phyloP scores from a whole-genome alignment of 75 land plant genomes.

The Selaginella moellendorffii region DNA sequence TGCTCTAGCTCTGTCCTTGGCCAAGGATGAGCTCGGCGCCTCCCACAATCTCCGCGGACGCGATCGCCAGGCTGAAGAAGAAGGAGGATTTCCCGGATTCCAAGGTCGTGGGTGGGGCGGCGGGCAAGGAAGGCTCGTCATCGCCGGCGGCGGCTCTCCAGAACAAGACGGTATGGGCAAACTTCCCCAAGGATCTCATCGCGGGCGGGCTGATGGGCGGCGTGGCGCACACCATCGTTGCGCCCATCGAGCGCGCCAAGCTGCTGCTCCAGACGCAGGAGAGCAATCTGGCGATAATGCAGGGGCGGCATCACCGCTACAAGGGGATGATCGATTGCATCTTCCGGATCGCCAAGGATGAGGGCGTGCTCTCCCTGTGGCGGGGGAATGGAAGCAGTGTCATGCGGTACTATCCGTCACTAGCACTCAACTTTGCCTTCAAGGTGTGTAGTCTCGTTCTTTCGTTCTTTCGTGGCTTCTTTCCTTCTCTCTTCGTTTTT shows the following conservation, averaged over 20 bases:
- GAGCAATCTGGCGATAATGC: slow-evolving; percentile 59
- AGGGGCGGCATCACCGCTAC: slow-evolving; percentile 44
- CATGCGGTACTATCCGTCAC: slow-evolving; percentile 80
- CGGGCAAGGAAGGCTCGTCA: background rate
- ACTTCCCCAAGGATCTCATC: slow-evolving; percentile 57
- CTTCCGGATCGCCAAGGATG: slow-evolving; percentile 58
- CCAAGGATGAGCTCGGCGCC: background rate
- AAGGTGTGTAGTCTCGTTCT: slow-evolving; percentile 36
- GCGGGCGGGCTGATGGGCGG: slow-evolving; percentile 94
- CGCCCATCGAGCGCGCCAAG: slow-evolving; percentile 90
- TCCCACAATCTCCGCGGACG: background rate
- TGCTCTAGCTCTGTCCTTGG: too few relatives aligned
- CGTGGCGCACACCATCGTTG: slow-evolving; percentile 91
- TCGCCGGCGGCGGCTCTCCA: background rate
- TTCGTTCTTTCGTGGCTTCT: background rate
- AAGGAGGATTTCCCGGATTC: background rate
- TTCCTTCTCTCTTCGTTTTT: background rate
- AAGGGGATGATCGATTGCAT: slow-evolving; percentile 84
- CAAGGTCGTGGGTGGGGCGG: background rate
- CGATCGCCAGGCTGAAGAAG: background rate
- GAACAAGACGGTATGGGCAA: slow-evolving; percentile 24
- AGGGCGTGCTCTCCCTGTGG: slow-evolving; percentile 79
- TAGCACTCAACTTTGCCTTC: slow-evolving; percentile 95
- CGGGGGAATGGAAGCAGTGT: slow-evolving; percentile 90
- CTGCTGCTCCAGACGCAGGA: slow-evolving; percentile 88